phyloP scores from a whole-genome alignment of 2,329 filamentous ascomycete species.

The Pseudofabraea citricarpa region DNA sequence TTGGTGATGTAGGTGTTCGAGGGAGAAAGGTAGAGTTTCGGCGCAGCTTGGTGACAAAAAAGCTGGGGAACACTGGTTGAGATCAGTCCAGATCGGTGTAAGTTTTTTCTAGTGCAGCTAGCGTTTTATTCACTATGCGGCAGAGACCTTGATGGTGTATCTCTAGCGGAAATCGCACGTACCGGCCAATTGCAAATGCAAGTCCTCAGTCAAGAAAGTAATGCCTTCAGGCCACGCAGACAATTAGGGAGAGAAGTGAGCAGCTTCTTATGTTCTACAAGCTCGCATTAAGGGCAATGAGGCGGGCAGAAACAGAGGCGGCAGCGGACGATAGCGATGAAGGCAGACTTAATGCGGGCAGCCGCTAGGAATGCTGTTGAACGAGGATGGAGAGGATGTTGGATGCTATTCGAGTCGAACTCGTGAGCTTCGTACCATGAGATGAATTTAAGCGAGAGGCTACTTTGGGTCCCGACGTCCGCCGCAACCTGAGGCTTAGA shows the following conservation, averaged over 20 bases:
- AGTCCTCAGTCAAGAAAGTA: slow-evolving; percentile 1
- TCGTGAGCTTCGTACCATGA: too few species aligned
- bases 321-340: too few species aligned
- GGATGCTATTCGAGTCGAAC: too few species aligned
- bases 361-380: too few species aligned
- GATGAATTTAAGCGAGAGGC: too few species aligned
- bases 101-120: neutral
- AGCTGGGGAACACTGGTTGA: neutral
- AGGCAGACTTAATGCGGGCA: too few species aligned
- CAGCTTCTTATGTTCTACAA: slow-evolving; percentile 1
- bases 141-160: neutral
- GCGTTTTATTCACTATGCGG: neutral
- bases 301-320: too few species aligned
- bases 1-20: neutral
- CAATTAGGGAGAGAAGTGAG: slow-evolving; percentile 1
- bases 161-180: neutral
- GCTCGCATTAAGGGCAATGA: slow-evolving; percentile 5
- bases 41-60: neutral
- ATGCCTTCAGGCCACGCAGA: slow-evolving; percentile 5
- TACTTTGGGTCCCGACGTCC: too few species aligned
- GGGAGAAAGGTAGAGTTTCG: neutral
- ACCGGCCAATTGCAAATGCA: neutral
- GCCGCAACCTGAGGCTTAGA: too few species aligned
- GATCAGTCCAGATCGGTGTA: neutral
- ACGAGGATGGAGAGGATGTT: too few species aligned